A percentile compares a stretch with the other conserved stretches of the same genome.
These are phyloP conservation scores for Claviceps capensis DNA, from an alignment of 2,329 filamentous ascomycete species.

Conservation along the genomic window DNA sequence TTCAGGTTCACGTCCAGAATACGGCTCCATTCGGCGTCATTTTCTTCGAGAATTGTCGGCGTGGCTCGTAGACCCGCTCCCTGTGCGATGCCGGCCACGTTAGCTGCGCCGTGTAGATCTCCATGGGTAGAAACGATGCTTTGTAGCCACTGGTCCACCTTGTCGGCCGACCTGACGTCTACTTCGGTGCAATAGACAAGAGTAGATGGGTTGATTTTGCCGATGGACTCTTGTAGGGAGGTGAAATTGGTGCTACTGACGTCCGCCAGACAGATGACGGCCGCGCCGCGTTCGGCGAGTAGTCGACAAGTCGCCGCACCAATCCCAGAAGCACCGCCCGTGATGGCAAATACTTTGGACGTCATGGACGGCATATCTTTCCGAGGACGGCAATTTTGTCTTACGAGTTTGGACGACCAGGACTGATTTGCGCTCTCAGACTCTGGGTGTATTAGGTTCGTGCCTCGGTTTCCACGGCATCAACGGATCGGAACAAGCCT, in stretches of 20 bases:
- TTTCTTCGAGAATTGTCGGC: not conserved
- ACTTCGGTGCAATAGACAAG: not conserved
- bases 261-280: not conserved
- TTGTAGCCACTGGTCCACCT: not conserved
- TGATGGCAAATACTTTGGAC: not conserved
- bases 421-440: not conserved
- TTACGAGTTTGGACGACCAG: too few relatives aligned
- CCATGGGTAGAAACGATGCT: not conserved
- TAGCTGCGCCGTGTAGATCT: conserved; percentile 1
- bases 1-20: not conserved
- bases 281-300: not conserved
- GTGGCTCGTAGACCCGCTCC: not conserved
- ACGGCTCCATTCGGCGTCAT: not conserved
- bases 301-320: conserved; percentile 2
- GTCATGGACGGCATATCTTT: not conserved
- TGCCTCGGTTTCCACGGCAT: too few relatives aligned
- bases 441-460: too few relatives aligned
- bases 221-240: not conserved
- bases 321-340: conserved; percentile 2
- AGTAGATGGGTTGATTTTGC: not conserved
- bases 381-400: too few relatives aligned
- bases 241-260: not conserved
- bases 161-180: not conserved
- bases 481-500: too few relatives aligned
- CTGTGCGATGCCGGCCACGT: conserved; percentile 1